Conservation (phyloP, 208 protist genomes). For the Kentomonas sorsogonicus region DNA sequence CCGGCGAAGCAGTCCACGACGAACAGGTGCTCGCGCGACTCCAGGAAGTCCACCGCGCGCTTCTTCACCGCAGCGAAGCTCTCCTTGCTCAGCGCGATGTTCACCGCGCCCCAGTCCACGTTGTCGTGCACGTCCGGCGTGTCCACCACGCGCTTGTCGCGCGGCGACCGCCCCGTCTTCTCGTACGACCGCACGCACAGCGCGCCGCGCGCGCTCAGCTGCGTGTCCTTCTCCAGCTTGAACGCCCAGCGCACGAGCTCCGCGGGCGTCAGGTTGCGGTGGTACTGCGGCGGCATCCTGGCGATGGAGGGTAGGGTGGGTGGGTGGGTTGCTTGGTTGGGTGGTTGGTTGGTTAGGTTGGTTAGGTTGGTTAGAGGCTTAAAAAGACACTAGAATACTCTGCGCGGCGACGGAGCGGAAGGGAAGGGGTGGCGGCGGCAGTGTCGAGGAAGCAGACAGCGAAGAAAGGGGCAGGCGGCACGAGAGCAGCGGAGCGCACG, state of each 20-base stretch:
- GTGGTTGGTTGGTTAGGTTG: too few relatives aligned
- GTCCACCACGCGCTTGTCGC: constrained; percentile 93
- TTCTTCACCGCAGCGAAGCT: constrained; percentile 90
- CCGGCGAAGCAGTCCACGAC: constrained; percentile 93
- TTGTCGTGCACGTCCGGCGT: constrained; percentile 55
- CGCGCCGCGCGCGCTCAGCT: constrained; percentile 78
- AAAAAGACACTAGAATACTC: too few relatives aligned
- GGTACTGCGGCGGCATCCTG: constrained; percentile 20
- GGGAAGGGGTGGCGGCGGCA: too few relatives aligned
- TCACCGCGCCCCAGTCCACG: constrained; percentile 94
- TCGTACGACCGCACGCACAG: constrained; percentile 77
- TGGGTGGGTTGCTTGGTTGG: too few relatives aligned
- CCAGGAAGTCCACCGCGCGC: constrained; percentile 89
- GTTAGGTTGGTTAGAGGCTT: too few relatives aligned
- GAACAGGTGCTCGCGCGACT: constrained; percentile 87
- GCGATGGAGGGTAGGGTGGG: too few relatives aligned
- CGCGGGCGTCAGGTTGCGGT: constrained; percentile 43
- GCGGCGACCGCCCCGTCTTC: constrained; percentile 92
- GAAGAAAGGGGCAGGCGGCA: too few relatives aligned
- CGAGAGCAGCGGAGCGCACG: too few relatives aligned
- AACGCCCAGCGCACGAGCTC: constrained; percentile 54
- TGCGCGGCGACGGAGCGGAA: too few relatives aligned
- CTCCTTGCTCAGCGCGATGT: constrained; percentile 86
- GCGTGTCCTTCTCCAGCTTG: constrained; percentile 62
- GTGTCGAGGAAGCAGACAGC: too few relatives aligned